Evolutionary conservation across 1,284 basidiomycete species (phyloP).

Genomic region (Schizophyllum commune): DNA sequence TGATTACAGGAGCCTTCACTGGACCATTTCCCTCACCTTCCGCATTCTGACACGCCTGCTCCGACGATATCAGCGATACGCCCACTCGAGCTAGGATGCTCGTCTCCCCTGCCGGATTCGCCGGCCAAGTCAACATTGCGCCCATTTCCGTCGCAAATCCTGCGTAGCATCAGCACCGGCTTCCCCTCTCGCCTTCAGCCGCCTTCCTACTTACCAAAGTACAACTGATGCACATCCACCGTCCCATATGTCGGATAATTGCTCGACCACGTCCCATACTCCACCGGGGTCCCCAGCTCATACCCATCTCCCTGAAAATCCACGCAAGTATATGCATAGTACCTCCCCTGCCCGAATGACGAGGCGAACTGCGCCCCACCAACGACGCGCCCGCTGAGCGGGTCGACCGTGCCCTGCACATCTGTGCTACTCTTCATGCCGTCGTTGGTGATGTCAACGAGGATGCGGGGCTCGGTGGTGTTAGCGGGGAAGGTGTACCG

Average conservation of each 20-base stretch:
- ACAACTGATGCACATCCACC: conserved; percentile 39
- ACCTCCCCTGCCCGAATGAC: conserved; percentile 40
- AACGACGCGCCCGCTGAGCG: conserved; percentile 36
- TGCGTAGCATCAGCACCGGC: conserved; percentile 7
- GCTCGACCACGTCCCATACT: conserved; percentile 49
- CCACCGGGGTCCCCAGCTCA: conserved; percentile 32
- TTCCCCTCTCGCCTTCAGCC: not conserved
- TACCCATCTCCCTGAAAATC: conserved; percentile 53
- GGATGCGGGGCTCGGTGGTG: conserved; percentile 36
- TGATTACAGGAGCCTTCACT: no score
- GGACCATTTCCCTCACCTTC: conserved; percentile 9
- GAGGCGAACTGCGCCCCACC: conserved; percentile 33
- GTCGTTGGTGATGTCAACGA: conserved; percentile 54
- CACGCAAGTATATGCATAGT: conserved; percentile 51
- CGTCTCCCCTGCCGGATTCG: conserved; percentile 15
- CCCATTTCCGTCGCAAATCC: conserved; percentile 36
- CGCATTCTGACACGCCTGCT: conserved; percentile 53
- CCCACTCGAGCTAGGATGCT: conserved; percentile 47
- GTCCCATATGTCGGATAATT: conserved; percentile 41
- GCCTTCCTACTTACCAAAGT: conserved; percentile 28
- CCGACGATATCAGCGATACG: conserved; percentile 51
- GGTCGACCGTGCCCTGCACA: conserved; percentile 37
- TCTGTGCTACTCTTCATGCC: conserved; percentile 42
- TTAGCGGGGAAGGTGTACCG: conserved; percentile 41
- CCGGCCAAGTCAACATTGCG: conserved; percentile 30